Base-by-base conservation (phyloP, 192 early-diverging fungal species). In the Coemansia sp. region DNA sequence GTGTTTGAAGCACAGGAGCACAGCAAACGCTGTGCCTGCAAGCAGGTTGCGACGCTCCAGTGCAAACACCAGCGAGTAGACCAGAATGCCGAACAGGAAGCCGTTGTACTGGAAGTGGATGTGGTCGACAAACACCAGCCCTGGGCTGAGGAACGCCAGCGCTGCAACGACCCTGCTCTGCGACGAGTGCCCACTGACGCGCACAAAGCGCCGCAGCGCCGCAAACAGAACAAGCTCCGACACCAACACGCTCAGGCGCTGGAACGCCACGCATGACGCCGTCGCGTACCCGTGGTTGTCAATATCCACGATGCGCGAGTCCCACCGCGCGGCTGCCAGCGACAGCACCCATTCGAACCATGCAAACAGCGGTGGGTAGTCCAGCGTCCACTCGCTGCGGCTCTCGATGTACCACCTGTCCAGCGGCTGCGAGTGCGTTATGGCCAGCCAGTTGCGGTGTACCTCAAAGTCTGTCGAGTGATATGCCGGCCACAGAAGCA, bases 61-160 rank as follows among this genome's bases (percentile, higher is more conserved):
- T 7, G 91, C 86, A 58, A 90, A 84, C 8, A 84, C 85, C 9
- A 97, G 75, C 13, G 93, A 93, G 32, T 89, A 83, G 25, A 97
- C 68, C 54, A 95, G 81, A 32, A 98, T 86, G 8, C 96, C 96
- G 61, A 91, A 93, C 42, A 98, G 69, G 49, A 93, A 86, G 13
- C 93, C 96, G 74, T 99, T 99, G 85, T 99, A 99, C 75, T 99
- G 96, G 66, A 99, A 99, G 79, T 99, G 96, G 59, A 94, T 90
- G 75, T 95, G 89, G 80, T 99, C 96, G 19, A 99, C 94, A 71
- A 97, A 88, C 41, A 89, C 62, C 13, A 92, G 73, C 0, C 90
- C 90, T 22, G 90, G 89, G 66, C 89, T 87, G 10, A 90, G 64
- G 45, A 91, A 87, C 43, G 82, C 67, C 9, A 88, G 85, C 23